These are phyloP conservation scores for Hordeum pubiflorum DNA, from an alignment of 202 grass and related monocot genomes.

Conservation along the genomic window DNA sequence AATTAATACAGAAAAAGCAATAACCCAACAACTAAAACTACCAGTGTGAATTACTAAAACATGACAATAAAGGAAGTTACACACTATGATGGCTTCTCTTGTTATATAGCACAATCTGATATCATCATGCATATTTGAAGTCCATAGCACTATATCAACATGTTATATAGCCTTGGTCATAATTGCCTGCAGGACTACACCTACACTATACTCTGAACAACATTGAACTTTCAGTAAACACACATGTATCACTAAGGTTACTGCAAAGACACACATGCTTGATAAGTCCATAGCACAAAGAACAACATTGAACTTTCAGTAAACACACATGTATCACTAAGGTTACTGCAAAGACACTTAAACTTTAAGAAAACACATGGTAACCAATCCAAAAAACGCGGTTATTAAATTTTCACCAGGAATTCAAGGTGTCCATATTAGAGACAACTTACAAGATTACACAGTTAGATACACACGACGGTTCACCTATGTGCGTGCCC, in stretches of 20 bases:
- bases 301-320: not conserved
- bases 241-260: not conserved
- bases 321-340: not conserved
- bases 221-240: not conserved
- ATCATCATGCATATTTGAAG: not conserved
- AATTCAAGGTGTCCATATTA: conserved; percentile 6
- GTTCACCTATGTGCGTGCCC: conserved; percentile 39
- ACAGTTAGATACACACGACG: not conserved
- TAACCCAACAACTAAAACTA: not conserved
- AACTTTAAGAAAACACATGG: not conserved
- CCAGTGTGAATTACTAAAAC: not conserved
- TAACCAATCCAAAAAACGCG: not conserved
- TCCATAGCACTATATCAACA: too few relatives aligned
- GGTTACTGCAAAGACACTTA: not conserved
- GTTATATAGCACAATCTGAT: not conserved
- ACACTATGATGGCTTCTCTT: not conserved
- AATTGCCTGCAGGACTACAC: not conserved
- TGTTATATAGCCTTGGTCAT: not conserved
- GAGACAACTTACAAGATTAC: conserved; percentile 7
- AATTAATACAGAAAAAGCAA: not conserved
- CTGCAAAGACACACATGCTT: not conserved
- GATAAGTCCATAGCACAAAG: not conserved
- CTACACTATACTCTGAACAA: not conserved
- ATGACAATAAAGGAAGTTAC: not conserved
- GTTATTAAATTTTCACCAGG: not conserved